A percentile compares a stretch with the other conserved stretches of the same genome.
Evolutionary conservation across 352 stramenopile genomes (phyloP).

Genomic region (Peronospora tabacina): DNA sequence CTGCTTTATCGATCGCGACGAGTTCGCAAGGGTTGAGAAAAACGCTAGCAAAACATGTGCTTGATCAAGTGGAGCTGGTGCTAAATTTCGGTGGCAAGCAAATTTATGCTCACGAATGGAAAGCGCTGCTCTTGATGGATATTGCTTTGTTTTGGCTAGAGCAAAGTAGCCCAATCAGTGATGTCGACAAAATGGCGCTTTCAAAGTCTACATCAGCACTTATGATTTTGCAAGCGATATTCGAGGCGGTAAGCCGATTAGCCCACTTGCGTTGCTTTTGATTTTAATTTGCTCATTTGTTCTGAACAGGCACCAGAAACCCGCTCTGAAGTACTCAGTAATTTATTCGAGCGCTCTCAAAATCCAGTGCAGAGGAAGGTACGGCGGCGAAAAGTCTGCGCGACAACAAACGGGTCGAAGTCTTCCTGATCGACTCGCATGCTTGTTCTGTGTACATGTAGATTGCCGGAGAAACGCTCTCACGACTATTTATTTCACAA

Average conservation of each 20-base stretch:
- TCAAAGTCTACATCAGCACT: conserved; percentile 20
- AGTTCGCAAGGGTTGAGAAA: conserved; percentile 1
- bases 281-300: conserved; percentile 3
- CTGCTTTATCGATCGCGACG: conserved; percentile 2
- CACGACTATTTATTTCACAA: conserved; percentile 43
- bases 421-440: background rate
- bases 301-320: conserved; percentile 39
- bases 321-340: conserved; percentile 39
- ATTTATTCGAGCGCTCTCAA: conserved; percentile 30
- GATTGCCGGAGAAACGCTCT: conserved; percentile 28
- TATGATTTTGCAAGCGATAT: conserved; percentile 33
- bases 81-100: conserved; percentile 63
- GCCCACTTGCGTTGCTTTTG: background rate
- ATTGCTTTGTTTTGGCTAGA: conserved; percentile 59
- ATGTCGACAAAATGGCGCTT: background rate
- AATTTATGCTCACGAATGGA: conserved; percentile 63
- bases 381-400: background rate
- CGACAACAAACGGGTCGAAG: background rate
- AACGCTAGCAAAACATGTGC: conserved; percentile 25
- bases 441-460: conserved; percentile 4
- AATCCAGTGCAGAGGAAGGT: conserved; percentile 28
- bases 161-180: conserved; percentile 4
- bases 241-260: conserved; percentile 25
- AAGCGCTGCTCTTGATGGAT: conserved; percentile 69
- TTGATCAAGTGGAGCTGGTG: conserved; percentile 32